Base-by-base conservation (phyloP, 1,139 yeast species). In the Zygosaccharomyces sapae region DNA sequence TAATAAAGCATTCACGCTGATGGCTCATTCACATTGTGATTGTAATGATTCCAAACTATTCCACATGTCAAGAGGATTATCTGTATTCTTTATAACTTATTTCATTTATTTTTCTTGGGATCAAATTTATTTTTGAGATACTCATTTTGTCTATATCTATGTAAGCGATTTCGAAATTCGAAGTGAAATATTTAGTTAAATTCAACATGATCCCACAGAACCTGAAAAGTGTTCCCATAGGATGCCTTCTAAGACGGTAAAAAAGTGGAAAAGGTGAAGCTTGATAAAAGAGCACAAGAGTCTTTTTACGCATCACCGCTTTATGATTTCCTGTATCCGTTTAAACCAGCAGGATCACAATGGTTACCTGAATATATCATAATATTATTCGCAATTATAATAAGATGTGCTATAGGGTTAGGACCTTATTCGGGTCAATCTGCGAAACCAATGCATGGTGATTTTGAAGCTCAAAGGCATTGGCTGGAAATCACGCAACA, bases 391-490 rank as follows among this genome's bases (percentile, higher is more conserved):
- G 89, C 95, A 1, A 68, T 89, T 6, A 78, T 92, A 16, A 74
- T 90, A 3, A 73, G 96, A 55, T 77, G 88, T 43, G 96, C 95
- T 0, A 83, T 92, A 13, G 96, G 97, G 0, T 71, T 90, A 40
- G 98, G 97, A 0, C 77, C 90, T 3, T 90, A 80, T 63, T 88
- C 95, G 43, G 98, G 95, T 0, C 65, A 68, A 54, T 70, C 72
- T 7, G 70, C 73, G 3, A 80, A 83, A 10, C 97, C 97, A 5
- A 78, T 87, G 78, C 81, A 73, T 70, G 98, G 98, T 3, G 98
- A 92, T 65, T 92, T 92, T 63, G 99, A 94, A 67, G 97, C 98
- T 0, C 98, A 94, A 66, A 76, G 98, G 55, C 98, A 92, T 65
- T 92, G 98, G 98, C 77, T 92, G 80, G 98, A 94, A 65, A 72